Evolutionary conservation across 1,139 yeast species (phyloP), one percentile per base, ranked within the genome.

Genomic region (Hansenula anomala): DNA sequence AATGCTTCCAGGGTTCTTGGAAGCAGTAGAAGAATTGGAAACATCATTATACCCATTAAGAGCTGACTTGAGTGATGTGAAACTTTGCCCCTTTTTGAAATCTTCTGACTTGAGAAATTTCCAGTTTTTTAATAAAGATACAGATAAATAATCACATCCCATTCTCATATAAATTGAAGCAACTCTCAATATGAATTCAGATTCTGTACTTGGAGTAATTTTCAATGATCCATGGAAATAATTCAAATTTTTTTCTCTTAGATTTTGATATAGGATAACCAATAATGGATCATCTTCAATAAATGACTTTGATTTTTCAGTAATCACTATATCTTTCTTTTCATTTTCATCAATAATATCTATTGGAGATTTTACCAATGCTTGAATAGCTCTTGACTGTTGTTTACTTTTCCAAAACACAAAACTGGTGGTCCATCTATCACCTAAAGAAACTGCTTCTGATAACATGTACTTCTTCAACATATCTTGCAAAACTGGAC

Each of bases 71-170:
- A 43, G 24, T 8, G 43, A 41, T 4, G 35, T 16, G 27, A 37
- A 28, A 37, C 40, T 37, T 37, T 44, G 38, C 9, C 40, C 39
- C 34, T 39, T 48, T 38, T 41, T 46, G 26, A 36, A 28, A 11
- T 44, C 39, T 7, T 44, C 49, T 11, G 47, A 34, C 29, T 50
- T 59, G 25, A 69, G 60, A 54, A 89, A 90, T 25, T 64, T 63
- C 97, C 97, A 90, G 43, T 75, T 76, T 37, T 67, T 66, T 4
- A 85, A 64, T 37, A 89, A 58, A 34, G 79, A 71, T 16, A 86
- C 56, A 0, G 90, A 80, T 34, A 90, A 59, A 46, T 80, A 75
- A 51, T 90, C 96, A 63, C 97, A 90, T 0, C 97, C 97, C 96
- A 90, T 88, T 43, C 95, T 69, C 13, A 78, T 69, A 53, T 88